Conservation (phyloP, 2,329 filamentous ascomycete genomes). For the Alternaria sp. region DNA sequence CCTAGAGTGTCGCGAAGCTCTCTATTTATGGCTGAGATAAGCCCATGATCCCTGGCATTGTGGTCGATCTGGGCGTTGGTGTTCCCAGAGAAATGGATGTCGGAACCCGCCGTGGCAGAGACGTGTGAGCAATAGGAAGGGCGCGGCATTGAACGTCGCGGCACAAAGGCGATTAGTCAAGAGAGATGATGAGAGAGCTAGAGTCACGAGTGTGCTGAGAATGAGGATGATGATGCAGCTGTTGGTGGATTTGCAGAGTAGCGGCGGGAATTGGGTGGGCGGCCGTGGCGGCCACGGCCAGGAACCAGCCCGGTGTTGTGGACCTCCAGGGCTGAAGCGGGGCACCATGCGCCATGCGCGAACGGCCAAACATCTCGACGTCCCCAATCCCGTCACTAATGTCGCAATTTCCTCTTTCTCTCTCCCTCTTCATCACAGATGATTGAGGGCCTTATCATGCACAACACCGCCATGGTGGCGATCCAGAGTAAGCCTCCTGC, state of each 20-base stretch:
- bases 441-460: slow-evolving; percentile 3
- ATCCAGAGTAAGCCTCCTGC: slow-evolving; percentile 11
- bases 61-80: neutral
- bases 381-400: neutral
- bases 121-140: neutral
- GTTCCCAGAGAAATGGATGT: neutral
- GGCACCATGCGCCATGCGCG: slow-evolving; percentile 1
- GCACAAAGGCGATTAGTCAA: neutral
- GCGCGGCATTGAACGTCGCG: neutral
- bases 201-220: neutral
- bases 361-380: neutral
- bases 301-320: slow-evolving; percentile 11
- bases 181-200: neutral
- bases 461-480: slow-evolving; percentile 12
- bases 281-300: neutral
- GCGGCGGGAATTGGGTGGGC: neutral
- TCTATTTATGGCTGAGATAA: slow-evolving; percentile 15
- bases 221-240: neutral
- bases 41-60: neutral
- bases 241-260: neutral
- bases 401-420: neutral
- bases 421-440: neutral
- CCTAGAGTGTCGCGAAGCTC: neutral
- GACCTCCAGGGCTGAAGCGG: neutral
- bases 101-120: neutral